Evolutionary conservation across 2,329 filamentous ascomycete genomes (phyloP).

Genomic region (Hypocrella siamensis): DNA sequence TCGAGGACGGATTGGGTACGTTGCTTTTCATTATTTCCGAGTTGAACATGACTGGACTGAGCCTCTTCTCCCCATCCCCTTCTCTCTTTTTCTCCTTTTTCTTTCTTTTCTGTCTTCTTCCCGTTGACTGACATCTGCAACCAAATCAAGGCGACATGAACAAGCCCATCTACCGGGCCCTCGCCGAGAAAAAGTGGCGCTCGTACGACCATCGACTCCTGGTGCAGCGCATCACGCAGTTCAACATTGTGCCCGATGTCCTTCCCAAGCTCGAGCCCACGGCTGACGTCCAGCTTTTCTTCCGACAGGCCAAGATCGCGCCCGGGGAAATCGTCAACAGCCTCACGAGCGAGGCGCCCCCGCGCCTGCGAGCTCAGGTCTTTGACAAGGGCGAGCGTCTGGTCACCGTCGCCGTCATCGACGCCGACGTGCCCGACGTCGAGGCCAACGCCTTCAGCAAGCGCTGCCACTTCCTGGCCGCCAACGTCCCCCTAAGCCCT

Average conservation of each 20-base stretch:
- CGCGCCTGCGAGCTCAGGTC: slow-evolving; percentile 67
- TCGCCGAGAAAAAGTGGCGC: slow-evolving; percentile 80
- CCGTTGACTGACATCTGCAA: no score
- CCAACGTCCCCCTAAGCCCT: slow-evolving; percentile 39
- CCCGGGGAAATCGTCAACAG: slow-evolving; percentile 71
- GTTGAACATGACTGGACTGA: neutral
- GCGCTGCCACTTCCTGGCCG: slow-evolving; percentile 77
- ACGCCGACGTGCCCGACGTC: slow-evolving; percentile 76
- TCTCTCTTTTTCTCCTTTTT: slow-evolving; percentile 1
- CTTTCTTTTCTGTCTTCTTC: no score
- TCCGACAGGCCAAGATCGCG: slow-evolving; percentile 51
- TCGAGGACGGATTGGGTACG: slow-evolving; percentile 80
- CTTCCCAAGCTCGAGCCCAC: slow-evolving; percentile 64
- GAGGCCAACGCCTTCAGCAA: slow-evolving; percentile 61
- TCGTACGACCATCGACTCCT: slow-evolving; percentile 66
- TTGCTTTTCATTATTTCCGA: neutral
- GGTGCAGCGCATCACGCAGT: slow-evolving; percentile 71
- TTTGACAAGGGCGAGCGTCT: slow-evolving; percentile 72
- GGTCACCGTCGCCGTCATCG: slow-evolving; percentile 71
- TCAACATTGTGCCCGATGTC: slow-evolving; percentile 78
- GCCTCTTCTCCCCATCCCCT: neutral
- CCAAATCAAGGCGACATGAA: slow-evolving; percentile 69
- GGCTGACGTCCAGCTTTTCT: slow-evolving; percentile 69
- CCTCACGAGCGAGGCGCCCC: slow-evolving; percentile 53
- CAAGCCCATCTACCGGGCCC: slow-evolving; percentile 87